Base-by-base conservation (phyloP, 345 rosid genomes). In the Excoecaria agallocha region DNA sequence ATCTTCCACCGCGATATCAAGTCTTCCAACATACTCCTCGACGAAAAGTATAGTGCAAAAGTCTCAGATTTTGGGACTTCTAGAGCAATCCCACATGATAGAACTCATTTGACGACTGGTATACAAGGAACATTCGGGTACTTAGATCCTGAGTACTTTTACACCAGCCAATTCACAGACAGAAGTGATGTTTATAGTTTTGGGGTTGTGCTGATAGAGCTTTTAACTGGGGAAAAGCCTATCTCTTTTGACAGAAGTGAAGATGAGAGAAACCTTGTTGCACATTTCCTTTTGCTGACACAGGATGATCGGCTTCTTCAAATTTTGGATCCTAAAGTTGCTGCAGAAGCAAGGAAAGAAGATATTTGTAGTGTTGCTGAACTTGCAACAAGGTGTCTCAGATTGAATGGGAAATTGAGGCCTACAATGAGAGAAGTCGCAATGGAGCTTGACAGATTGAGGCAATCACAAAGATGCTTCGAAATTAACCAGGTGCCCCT, bases 61-160 rank as follows among this genome's bases (percentile, higher is more conserved):
- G 74, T 81, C 9, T 37, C 81, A 0, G 84, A 78, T 25, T 81
- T 78, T n/a, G 79, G 77, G 10, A 61, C 74, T 9, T 74, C 84
- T 5, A 81, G 59, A 37, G 62, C 71, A 5, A 59, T 77, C 5
- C 17, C 76, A 7, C 20, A 50, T 3, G 80, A 77, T 16, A 60
- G 45, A 66, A 73, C 84, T 38, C 81, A 77, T 6, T 9, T 81
- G 24, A 81, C 84, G 11, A 77, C 76, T 6, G 20, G 4, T 13
- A 70, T 81, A 12, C 75, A 77, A 51, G 84, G 84, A 1, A 81
- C 81, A 6, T 77, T 77, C 38, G 84, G 84, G 0, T 81, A 81
- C 78, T 51, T 81, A 0, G 78, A 77, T 58, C 81, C 76, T 0
- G 70, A 74, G 43, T 77, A 77, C 20, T 81, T 74, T 17, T 66